phyloP scores from a whole-genome alignment of 202 grass and related monocot genomes.

The Setaria viridis region DNA sequence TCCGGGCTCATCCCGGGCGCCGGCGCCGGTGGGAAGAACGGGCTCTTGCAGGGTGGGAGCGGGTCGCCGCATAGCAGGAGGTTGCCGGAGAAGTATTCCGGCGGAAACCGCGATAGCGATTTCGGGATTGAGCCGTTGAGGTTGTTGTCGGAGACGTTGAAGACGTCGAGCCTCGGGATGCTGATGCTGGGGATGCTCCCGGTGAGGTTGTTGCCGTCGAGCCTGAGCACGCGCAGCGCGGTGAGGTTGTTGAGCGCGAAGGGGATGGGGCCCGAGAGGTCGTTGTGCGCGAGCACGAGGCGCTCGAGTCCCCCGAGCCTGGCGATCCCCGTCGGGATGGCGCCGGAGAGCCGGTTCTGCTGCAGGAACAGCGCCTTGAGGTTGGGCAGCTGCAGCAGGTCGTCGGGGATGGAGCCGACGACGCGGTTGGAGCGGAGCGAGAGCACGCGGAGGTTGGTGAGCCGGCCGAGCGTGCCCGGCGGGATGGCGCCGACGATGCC shows the following conservation, averaged over 20 bases:
- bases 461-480: constrained; percentile 56
- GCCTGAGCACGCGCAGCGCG: constrained; percentile 41
- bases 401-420: constrained; percentile 59
- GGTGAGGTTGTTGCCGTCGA: constrained; percentile 64
- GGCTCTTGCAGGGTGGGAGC: constrained; percentile 56
- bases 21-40: constrained; percentile 65
- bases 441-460: constrained; percentile 65
- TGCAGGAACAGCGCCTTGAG: constrained; percentile 71
- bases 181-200: constrained; percentile 80
- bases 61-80: constrained; percentile 69
- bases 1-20: constrained; percentile 47
- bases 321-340: constrained; percentile 48
- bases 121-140: constrained; percentile 85
- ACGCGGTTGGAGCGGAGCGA: constrained; percentile 93
- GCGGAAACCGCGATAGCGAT: constrained; percentile 56
- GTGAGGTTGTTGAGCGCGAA: constrained; percentile 81
- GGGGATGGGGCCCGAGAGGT: constrained; percentile 68
- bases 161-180: constrained; percentile 49
- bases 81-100: constrained; percentile 62
- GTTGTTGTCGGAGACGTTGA: constrained; percentile 86
- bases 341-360: constrained; percentile 59
- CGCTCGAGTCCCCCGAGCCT: constrained; percentile 48
- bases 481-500: constrained; percentile 82
- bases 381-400: constrained; percentile 52
- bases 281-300: constrained; percentile 77